Conservation (phyloP, 2,329 filamentous ascomycete species). For the Pestalotiopsis sp. region DNA sequence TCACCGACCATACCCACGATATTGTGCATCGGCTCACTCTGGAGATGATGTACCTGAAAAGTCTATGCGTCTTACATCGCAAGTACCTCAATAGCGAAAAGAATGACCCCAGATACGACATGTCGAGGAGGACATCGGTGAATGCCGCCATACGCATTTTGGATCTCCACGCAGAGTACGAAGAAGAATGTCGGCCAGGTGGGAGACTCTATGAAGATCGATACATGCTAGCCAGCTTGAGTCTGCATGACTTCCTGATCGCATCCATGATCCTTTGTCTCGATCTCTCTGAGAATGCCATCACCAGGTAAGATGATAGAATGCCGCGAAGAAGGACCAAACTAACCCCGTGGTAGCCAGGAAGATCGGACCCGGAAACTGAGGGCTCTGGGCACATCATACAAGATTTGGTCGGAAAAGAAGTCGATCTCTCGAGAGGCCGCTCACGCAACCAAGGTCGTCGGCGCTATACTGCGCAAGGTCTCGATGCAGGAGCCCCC, state of each 20-base stretch:
- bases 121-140: constrained; percentile 43
- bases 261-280: constrained; percentile 62
- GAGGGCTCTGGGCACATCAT: constrained; percentile 39
- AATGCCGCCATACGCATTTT: constrained; percentile 46
- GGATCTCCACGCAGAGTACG: constrained; percentile 48
- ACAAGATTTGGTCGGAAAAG: constrained; percentile 43
- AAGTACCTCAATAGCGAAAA: constrained; percentile 44
- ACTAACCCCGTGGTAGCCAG: constrained; percentile 21
- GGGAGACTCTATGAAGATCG: constrained; percentile 54
- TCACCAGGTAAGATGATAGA: constrained; percentile 34
- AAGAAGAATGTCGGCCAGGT: constrained; percentile 45
- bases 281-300: constrained; percentile 43
- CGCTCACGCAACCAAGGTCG: constrained; percentile 41
- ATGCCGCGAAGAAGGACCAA: not conserved
- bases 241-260: constrained; percentile 58
- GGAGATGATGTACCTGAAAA: constrained; percentile 50
- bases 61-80: constrained; percentile 51
- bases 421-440: constrained; percentile 42
- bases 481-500: constrained; percentile 32
- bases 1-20: constrained; percentile 43
- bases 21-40: constrained; percentile 52
- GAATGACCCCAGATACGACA: constrained; percentile 36
- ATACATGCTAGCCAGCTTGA: constrained; percentile 55
- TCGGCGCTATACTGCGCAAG: constrained; percentile 43
- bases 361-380: constrained; percentile 36